These are phyloP conservation scores for Arthrinium puccinioides DNA, from an alignment of 2,329 filamentous ascomycete genomes.

Conservation along the genomic window DNA sequence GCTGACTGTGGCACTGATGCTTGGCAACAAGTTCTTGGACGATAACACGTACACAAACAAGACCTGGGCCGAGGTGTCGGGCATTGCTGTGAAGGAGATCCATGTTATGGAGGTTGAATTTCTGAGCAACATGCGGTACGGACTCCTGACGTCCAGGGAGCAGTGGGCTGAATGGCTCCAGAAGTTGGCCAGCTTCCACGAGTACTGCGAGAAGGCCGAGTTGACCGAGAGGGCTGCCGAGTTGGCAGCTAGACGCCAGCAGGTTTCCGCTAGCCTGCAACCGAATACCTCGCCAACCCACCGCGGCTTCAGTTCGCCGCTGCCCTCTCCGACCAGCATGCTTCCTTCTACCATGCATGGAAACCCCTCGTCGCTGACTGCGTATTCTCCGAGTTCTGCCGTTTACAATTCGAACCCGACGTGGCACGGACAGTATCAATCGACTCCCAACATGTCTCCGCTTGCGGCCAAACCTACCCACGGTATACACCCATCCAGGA, in stretches of 20 bases:
- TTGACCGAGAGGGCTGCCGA: slow-evolving; percentile 14
- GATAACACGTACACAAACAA: slow-evolving; percentile 99
- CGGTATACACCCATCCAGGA: slow-evolving; percentile 33
- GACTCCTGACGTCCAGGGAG: slow-evolving; percentile 74
- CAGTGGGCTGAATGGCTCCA: slow-evolving; percentile 86
- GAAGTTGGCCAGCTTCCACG: slow-evolving; percentile 74
- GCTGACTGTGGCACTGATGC: slow-evolving; percentile 90
- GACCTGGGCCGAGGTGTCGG: slow-evolving; percentile 97
- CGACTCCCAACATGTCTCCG: slow-evolving; percentile 36
- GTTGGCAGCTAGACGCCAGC: slow-evolving; percentile 20
- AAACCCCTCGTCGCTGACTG: slow-evolving; percentile 26
- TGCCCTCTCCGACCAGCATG: slow-evolving; percentile 39
- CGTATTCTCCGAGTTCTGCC: slow-evolving; percentile 32
- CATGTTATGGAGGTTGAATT: slow-evolving; percentile 99
- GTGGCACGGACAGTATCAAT: slow-evolving; percentile 31
- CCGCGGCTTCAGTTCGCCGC: slow-evolving; percentile 34
- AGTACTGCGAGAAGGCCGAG: slow-evolving; percentile 70
- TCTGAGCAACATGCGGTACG: slow-evolving; percentile 95
- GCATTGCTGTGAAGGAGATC: slow-evolving; percentile 88
- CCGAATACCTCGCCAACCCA: slow-evolving; percentile 29
- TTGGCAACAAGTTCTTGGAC: slow-evolving; percentile 97
- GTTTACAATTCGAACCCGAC: slow-evolving; percentile 22
- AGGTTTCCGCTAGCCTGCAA: neutral
- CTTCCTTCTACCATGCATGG: slow-evolving; percentile 21
- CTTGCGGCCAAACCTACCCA: slow-evolving; percentile 38